Conservation (phyloP, 148 eudicot species). For the Rhododendron molle region DNA sequence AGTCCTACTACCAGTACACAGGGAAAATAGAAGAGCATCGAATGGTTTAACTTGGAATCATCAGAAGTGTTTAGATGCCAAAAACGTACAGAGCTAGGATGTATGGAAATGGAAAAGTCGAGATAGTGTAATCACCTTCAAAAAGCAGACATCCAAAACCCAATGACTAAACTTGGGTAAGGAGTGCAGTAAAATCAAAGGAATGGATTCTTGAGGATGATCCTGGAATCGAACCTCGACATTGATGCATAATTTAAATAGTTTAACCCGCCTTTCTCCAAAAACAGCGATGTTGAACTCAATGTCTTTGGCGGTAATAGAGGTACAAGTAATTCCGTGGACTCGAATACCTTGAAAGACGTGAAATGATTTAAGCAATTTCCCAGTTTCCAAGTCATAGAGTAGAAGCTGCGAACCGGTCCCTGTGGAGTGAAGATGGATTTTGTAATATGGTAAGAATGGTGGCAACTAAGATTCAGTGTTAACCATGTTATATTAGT, state of each 20-base stretch:
- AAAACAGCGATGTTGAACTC: slow-evolving; percentile 48
- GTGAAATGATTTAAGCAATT: slow-evolving; percentile 40
- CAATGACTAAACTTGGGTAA: slow-evolving; percentile 75
- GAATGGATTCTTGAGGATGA: slow-evolving; percentile 1
- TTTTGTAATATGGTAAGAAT: neutral
- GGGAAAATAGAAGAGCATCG: neutral
- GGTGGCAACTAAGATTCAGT: neutral
- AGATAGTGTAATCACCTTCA: slow-evolving; percentile 35
- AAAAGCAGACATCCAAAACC: slow-evolving; percentile 79
- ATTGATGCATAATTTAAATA: slow-evolving; percentile 41
- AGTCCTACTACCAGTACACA: slow-evolving; percentile 37
- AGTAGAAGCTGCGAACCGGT: slow-evolving; percentile 78
- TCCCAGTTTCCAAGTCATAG: slow-evolving; percentile 44
- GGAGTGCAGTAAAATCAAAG: slow-evolving; percentile 33
- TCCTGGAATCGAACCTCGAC: slow-evolving; percentile 5
- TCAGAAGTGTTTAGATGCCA: neutral
- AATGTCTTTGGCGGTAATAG: slow-evolving; percentile 3
- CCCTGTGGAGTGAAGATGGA: slow-evolving; percentile 33
- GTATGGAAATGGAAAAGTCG: neutral
- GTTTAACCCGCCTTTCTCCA: slow-evolving; percentile 80
- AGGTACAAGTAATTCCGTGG: slow-evolving; percentile 54
- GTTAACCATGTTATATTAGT: neutral
- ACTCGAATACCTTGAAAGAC: slow-evolving; percentile 81
- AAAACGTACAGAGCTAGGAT: neutral
- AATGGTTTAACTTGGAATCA: neutral